These are phyloP conservation scores for Aquanectria penicillioides DNA, from an alignment of 2,329 filamentous ascomycete species.

Conservation along the genomic window DNA sequence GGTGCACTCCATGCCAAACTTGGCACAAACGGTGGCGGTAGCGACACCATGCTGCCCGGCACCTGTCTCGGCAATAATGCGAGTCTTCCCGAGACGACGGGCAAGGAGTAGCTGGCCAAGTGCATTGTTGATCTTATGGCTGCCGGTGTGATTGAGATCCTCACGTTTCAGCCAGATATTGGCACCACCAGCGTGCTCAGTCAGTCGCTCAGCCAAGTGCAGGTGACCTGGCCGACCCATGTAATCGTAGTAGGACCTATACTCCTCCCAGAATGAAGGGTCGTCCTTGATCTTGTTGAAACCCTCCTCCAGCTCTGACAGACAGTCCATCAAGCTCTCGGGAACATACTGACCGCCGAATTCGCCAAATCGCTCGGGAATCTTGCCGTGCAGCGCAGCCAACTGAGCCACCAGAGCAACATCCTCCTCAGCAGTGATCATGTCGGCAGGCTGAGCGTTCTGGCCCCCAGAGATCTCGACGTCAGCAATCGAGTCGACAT, in stretches of 20 bases:
- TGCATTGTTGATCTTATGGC: conserved; percentile 99
- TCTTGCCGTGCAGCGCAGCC: conserved; percentile 80
- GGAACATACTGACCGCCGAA: conserved; percentile 98
- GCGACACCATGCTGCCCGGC: conserved; percentile 98
- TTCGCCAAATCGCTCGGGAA: conserved; percentile 90
- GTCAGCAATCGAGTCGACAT: conserved; percentile 72
- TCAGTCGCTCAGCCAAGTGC: conserved; percentile 88
- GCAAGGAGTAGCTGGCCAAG: conserved; percentile 92
- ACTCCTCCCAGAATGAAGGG: conserved; percentile 96
- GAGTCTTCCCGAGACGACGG: conserved; percentile 87
- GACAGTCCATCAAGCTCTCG: conserved; percentile 96
- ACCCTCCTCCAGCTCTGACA: conserved; percentile 88
- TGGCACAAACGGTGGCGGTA: conserved; percentile 95
- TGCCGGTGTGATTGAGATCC: conserved; percentile 96
- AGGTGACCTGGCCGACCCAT: conserved; percentile 95
- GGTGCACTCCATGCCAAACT: conserved; percentile 97
- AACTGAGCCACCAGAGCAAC: conserved; percentile 81
- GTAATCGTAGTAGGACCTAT: conserved; percentile 93
- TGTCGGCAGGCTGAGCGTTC: conserved; percentile 64
- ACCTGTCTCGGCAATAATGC: conserved; percentile 97
- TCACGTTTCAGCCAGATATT: conserved; percentile 99
- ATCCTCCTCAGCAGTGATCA: conserved; percentile 64
- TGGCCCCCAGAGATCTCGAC: conserved; percentile 53
- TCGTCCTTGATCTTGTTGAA: conserved; percentile 91
- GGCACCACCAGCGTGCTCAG: conserved; percentile 87